These are phyloP conservation scores for Russula foetens DNA, from an alignment of 768 basidiomycete species.

Conservation along the genomic window DNA sequence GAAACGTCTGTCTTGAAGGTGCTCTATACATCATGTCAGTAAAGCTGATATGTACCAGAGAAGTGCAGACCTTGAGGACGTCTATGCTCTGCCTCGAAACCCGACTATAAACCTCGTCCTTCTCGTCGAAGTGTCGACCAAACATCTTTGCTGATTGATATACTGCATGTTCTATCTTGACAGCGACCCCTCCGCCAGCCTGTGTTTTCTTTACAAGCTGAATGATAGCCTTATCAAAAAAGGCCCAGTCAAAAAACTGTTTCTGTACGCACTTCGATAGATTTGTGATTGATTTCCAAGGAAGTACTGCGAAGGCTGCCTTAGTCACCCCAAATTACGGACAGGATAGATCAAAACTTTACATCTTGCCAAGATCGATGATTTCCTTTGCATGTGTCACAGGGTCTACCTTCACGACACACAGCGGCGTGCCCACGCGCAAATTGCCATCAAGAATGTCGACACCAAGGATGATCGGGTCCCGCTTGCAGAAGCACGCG, in stretches of 20 bases:
- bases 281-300: constrained; percentile 95
- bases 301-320: constrained; percentile 56
- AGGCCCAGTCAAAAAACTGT: not conserved
- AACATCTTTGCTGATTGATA: constrained; percentile 95
- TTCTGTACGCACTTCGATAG: constrained; percentile 52
- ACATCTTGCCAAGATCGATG: constrained; percentile 93
- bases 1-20: constrained; percentile 86
- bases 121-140: constrained; percentile 92
- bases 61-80: constrained; percentile 70
- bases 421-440: constrained; percentile 88
- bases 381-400: constrained; percentile 85
- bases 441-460: constrained; percentile 92
- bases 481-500: constrained; percentile 92
- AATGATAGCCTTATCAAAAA: not conserved
- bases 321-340: not conserved
- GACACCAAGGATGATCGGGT: constrained; percentile 94
- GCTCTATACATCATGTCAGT: constrained; percentile 36
- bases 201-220: constrained; percentile 89
- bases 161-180: constrained; percentile 97
- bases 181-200: constrained; percentile 93
- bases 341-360: constrained; percentile 25
- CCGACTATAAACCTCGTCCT: constrained; percentile 87
- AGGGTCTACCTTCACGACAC: constrained; percentile 89
- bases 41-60: not conserved
- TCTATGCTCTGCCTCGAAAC: constrained; percentile 93